Conservation (phyloP, 306 rosid genomes). For the Trifolium fragiferum region DNA sequence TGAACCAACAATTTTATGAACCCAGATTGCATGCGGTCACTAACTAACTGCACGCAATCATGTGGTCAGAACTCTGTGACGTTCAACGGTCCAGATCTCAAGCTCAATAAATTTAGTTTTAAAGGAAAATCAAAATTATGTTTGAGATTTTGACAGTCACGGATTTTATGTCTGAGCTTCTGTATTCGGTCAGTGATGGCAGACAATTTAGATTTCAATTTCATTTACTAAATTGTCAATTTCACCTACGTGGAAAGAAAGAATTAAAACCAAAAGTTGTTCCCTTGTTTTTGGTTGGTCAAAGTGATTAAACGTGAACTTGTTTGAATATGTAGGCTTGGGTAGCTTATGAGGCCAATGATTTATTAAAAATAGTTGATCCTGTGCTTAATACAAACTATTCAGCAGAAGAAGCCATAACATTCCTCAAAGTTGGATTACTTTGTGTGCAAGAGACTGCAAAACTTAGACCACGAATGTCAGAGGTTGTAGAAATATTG, state of each 20-base stretch:
- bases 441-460: slow-evolving; percentile 85
- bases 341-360: slow-evolving; percentile 57
- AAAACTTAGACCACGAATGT: slow-evolving; percentile 70
- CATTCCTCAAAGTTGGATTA: slow-evolving; percentile 77
- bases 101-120: too few relatives aligned
- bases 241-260: neutral
- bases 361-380: slow-evolving; percentile 63
- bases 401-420: slow-evolving; percentile 54
- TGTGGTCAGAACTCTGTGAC: too few relatives aligned
- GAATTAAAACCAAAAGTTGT: neutral
- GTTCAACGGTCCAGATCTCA: too few relatives aligned
- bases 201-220: too few relatives aligned
- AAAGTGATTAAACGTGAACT: neutral
- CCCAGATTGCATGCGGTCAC: too few relatives aligned
- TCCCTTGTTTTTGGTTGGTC: neutral
- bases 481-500: slow-evolving; percentile 58
- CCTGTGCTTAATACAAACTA: slow-evolving; percentile 52
- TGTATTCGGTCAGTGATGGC: too few relatives aligned
- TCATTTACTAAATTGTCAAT: neutral
- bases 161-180: too few relatives aligned
- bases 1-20: neutral
- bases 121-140: too few relatives aligned
- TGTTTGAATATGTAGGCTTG: slow-evolving; percentile 61
- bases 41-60: too few relatives aligned
- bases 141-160: too few relatives aligned